Conservation (phyloP, 768 basidiomycete species). For the Lyophyllum atratum region DNA sequence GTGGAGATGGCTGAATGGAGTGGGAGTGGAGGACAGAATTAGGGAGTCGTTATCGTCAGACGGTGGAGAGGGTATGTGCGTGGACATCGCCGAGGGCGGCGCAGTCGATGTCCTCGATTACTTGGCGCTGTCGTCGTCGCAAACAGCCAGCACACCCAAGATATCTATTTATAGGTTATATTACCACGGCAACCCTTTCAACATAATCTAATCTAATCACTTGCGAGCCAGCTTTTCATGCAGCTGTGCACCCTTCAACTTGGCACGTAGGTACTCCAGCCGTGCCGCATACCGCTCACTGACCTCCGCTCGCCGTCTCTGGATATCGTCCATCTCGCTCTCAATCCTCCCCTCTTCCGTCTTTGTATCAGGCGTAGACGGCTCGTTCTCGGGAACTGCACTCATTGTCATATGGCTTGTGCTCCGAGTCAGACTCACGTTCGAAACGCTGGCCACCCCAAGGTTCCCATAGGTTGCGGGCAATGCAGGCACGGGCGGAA, state of each 20-base stretch:
- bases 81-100: conserved; percentile 24
- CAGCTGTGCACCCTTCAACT: conserved; percentile 80
- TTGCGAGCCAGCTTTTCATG: conserved; percentile 79
- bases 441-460: conserved; percentile 38
- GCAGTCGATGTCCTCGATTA: conserved; percentile 17
- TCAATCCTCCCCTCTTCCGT: conserved; percentile 43
- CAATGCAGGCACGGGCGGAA: conserved; percentile 39
- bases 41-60: conserved; percentile 36
- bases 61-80: conserved; percentile 29
- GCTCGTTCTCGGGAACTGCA: conserved; percentile 52
- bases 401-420: conserved; percentile 50
- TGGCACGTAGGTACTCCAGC: conserved; percentile 78
- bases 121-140: not conserved
- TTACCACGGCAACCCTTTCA: conserved; percentile 26
- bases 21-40: conserved; percentile 44
- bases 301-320: conserved; percentile 70
- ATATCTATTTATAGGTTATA: conserved; percentile 10
- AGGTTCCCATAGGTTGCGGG: conserved; percentile 32
- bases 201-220: conserved; percentile 34
- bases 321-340: conserved; percentile 68
- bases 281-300: conserved; percentile 71
- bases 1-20: conserved; percentile 40
- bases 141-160: conserved; percentile 5
- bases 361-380: conserved; percentile 22
- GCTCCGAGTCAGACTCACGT: conserved; percentile 54